phyloP scores from a whole-genome alignment of 192 early-diverging fungal species.

The Linnemannia exigua region DNA sequence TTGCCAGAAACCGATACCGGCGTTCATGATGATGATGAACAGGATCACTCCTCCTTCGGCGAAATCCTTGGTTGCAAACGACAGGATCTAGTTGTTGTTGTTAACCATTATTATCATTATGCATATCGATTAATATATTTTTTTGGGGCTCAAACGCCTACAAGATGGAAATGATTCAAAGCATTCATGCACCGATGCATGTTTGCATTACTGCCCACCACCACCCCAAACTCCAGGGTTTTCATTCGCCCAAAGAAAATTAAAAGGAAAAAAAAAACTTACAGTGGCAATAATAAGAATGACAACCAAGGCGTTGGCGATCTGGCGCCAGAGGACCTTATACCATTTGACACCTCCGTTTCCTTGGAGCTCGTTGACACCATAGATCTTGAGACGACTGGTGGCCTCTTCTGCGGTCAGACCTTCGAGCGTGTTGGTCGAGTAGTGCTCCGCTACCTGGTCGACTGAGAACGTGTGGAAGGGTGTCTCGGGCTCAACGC shows the following conservation, averaged over 20 bases:
- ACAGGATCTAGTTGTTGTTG: conserved; percentile 49
- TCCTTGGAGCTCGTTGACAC: conserved; percentile 74
- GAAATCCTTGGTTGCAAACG: conserved; percentile 75
- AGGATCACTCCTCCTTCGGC: conserved; percentile 82
- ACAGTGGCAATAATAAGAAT: conserved; percentile 73
- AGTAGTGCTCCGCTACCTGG: conserved; percentile 12
- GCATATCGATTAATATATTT: not conserved
- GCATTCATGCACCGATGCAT: not conserved
- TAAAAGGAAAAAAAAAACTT: not conserved
- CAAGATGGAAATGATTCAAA: not conserved
- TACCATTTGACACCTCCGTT: conserved; percentile 72
- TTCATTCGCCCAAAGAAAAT: not conserved
- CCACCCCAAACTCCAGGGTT: no score
- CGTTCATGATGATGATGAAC: conserved; percentile 85
- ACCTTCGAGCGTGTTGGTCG: conserved; percentile 61
- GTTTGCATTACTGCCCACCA: not conserved
- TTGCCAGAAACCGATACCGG: conserved; percentile 89
- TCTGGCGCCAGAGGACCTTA: conserved; percentile 70
- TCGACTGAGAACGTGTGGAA: conserved; percentile 27
- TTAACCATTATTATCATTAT: not conserved
- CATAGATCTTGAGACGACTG: conserved; percentile 68
- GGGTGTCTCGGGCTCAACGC: conserved; percentile 16
- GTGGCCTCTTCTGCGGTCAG: conserved; percentile 78
- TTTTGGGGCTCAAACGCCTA: not conserved
- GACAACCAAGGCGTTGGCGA: conserved; percentile 74